Percentiles rank a stretch among this genome's conserved stretches.
phyloP scores from a whole-genome alignment of 1,284 basidiomycete species.

The Austroboletus olivaceoglutinosus region DNA sequence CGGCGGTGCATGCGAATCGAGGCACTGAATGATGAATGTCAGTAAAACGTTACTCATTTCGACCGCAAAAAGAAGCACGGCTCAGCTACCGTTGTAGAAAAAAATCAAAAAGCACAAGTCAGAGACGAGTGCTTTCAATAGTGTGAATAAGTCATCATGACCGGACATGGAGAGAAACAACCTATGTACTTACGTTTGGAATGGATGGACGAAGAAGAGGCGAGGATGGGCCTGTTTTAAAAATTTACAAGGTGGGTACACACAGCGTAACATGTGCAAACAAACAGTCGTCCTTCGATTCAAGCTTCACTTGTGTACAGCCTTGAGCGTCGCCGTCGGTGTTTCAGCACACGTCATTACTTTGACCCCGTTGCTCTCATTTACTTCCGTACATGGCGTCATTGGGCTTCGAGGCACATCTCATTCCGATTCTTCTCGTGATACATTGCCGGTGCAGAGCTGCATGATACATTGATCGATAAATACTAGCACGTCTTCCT shows the following conservation, averaged over 20 bases:
- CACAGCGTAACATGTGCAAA: too few relatives aligned
- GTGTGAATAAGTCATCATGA: constrained; percentile 52
- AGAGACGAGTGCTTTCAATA: constrained; percentile 40
- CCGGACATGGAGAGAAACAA: constrained; percentile 39
- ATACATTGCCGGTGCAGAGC: too few relatives aligned
- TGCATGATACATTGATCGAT: too few relatives aligned
- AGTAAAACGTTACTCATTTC: constrained; percentile 9
- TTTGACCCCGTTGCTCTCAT: neutral
- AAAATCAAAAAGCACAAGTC: constrained; percentile 38
- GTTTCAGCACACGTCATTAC: too few relatives aligned
- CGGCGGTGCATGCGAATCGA: neutral
- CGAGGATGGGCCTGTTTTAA: too few relatives aligned
- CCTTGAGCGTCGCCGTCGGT: too few relatives aligned
- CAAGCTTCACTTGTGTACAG: neutral
- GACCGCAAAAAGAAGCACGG: constrained; percentile 17
- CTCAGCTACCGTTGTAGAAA: constrained; percentile 67
- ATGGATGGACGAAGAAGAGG: neutral
- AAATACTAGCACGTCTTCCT: neutral
- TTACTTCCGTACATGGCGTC: neutral
- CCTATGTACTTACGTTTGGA: constrained; percentile 23
- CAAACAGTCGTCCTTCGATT: neutral
- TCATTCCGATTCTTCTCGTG: too few relatives aligned
- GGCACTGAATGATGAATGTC: constrained; percentile 3
- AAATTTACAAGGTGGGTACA: neutral
- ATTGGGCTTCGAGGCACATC: neutral